These are phyloP conservation scores for Zangia roseola DNA, from an alignment of 768 basidiomycete species.

Conservation along the genomic window DNA sequence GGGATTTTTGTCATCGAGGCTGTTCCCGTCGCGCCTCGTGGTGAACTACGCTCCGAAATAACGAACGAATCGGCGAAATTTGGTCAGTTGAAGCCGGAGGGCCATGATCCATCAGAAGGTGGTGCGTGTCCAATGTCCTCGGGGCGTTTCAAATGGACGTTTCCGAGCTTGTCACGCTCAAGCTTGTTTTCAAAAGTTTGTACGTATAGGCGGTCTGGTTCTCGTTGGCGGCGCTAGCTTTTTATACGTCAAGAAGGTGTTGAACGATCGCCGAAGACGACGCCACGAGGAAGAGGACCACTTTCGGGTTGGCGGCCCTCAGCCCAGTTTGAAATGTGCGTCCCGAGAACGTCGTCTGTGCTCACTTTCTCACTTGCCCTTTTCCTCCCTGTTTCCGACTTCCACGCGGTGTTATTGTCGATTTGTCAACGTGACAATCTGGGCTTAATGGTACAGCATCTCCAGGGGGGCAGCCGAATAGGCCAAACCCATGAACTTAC, in stretches of 20 bases:
- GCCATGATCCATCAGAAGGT: slow-evolving; percentile 18
- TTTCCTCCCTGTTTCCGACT: background rate
- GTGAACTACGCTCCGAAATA: too few relatives aligned
- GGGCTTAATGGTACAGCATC: slow-evolving; percentile 5
- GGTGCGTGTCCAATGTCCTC: slow-evolving; percentile 11
- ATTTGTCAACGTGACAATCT: too few relatives aligned
- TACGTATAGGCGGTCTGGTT: slow-evolving; percentile 29
- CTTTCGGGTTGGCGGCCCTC: slow-evolving; percentile 1
- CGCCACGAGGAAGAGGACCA: slow-evolving; percentile 18
- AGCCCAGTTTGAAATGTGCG: slow-evolving; percentile 1
- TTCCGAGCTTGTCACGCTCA: background rate
- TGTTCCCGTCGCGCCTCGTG: background rate
- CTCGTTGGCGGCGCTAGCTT: slow-evolving; percentile 30
- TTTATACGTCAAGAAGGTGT: slow-evolving; percentile 30
- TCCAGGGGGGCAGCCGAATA: slow-evolving; percentile 5
- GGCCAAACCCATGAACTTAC: slow-evolving; percentile 6
- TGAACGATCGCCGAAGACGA: slow-evolving; percentile 26
- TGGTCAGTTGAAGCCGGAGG: background rate
- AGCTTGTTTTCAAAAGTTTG: slow-evolving; percentile 11
- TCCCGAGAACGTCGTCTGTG: background rate
- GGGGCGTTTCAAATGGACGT: background rate
- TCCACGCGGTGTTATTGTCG: background rate
- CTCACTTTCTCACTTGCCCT: slow-evolving; percentile 11
- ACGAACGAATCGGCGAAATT: background rate
- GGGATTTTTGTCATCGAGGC: too few relatives aligned